These are phyloP conservation scores for Fusarium agapanthi DNA, from an alignment of 2,329 filamentous ascomycete species.

Conservation along the genomic window DNA sequence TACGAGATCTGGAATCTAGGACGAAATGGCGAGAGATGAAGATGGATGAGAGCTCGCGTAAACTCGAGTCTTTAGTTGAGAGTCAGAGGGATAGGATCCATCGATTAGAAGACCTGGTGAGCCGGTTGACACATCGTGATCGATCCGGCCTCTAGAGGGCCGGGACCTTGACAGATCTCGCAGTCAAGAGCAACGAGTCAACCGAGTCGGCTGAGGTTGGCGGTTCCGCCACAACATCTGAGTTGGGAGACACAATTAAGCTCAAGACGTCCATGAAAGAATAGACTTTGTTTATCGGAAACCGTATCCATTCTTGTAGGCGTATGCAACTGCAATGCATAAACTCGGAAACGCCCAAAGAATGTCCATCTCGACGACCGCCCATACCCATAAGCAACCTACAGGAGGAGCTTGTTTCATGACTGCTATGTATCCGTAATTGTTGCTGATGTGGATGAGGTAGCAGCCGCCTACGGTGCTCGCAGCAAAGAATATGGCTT, in stretches of 20 bases:
- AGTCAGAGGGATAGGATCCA: slow-evolving; percentile 39
- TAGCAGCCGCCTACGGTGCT: slow-evolving; percentile 76
- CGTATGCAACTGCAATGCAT: slow-evolving; percentile 53
- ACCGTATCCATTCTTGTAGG: slow-evolving; percentile 60
- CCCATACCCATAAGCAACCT: slow-evolving; percentile 93
- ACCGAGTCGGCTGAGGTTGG: slow-evolving; percentile 11
- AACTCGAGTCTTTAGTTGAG: slow-evolving; percentile 37
- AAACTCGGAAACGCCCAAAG: slow-evolving; percentile 68
- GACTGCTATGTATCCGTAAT: slow-evolving; percentile 81
- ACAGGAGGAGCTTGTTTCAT: slow-evolving; percentile 93
- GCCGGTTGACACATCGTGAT: slow-evolving; percentile 14
- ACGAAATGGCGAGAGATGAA: slow-evolving; percentile 44
- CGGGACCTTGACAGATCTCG: slow-evolving; percentile 16
- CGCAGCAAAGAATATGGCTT: slow-evolving; percentile 69
- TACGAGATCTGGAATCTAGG: slow-evolving; percentile 48
- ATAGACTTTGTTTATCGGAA: slow-evolving; percentile 42
- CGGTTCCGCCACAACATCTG: neutral
- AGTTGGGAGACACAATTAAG: neutral
- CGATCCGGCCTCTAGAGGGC: slow-evolving; percentile 18
- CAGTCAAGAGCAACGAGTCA: slow-evolving; percentile 14
- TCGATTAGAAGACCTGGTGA: slow-evolving; percentile 32
- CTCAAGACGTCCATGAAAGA: neutral
- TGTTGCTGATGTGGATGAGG: slow-evolving; percentile 83
- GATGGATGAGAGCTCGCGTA: slow-evolving; percentile 42
- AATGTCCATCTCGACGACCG: slow-evolving; percentile 85